These are phyloP conservation scores for Coffea eugenioides DNA, from an alignment of 257 asterid species.

Conservation along the genomic window DNA sequence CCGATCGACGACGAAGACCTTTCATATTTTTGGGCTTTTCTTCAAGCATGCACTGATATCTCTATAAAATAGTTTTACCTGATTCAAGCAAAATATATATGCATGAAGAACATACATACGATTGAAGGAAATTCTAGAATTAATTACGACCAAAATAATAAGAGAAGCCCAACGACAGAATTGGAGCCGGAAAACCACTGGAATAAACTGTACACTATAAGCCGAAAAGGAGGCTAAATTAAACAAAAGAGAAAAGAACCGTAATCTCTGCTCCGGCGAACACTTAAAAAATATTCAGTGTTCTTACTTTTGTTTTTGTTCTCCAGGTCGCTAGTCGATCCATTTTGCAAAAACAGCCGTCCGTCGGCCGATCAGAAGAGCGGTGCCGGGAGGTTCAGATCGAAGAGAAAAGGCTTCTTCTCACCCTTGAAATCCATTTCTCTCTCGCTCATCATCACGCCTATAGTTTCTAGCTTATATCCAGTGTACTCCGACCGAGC, in stretches of 20 bases:
- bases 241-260: background rate
- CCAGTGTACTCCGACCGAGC: constrained; percentile 37
- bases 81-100: background rate
- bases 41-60: background rate
- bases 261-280: background rate
- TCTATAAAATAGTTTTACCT: background rate
- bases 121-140: background rate
- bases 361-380: constrained; percentile 28
- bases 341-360: background rate
- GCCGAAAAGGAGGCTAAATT: background rate
- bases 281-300: constrained; percentile 10
- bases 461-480: constrained; percentile 37
- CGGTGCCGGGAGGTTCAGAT: constrained; percentile 65
- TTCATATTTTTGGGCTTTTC: background rate
- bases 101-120: too few species aligned
- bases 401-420: constrained; percentile 54
- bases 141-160: background rate
- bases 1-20: background rate
- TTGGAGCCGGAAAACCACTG: background rate
- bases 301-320: background rate
- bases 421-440: constrained; percentile 29
- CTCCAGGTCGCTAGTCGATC: background rate
- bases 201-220: background rate
- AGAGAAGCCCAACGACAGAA: background rate
- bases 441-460: constrained; percentile 34